phyloP scores from a whole-genome alignment of 2,329 filamentous ascomycete genomes.

The Tolypocladium nubicola region DNA sequence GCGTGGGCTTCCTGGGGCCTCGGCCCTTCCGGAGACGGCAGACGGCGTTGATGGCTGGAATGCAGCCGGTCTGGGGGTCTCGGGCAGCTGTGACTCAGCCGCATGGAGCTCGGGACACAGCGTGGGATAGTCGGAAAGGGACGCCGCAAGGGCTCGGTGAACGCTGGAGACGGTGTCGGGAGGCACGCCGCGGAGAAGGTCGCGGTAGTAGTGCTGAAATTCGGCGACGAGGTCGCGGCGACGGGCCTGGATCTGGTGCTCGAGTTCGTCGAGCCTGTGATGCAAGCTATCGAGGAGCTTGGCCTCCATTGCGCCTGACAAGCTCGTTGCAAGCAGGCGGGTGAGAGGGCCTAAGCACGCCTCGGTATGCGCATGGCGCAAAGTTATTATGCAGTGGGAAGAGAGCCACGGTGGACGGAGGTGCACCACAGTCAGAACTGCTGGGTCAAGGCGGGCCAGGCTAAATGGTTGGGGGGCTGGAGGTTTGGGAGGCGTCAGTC shows the following conservation, averaged over 20 bases:
- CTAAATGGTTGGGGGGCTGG: slow-evolving; percentile 1
- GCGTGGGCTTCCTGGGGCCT: slow-evolving; percentile 32
- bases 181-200: slow-evolving; percentile 36
- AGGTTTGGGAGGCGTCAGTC: slow-evolving; percentile 1
- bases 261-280: slow-evolving; percentile 43
- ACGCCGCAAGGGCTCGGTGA: slow-evolving; percentile 33
- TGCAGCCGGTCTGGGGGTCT: slow-evolving; percentile 16
- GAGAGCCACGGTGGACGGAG: background rate
- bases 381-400: slow-evolving; percentile 12
- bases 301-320: slow-evolving; percentile 27
- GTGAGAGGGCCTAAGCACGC: slow-evolving; percentile 13
- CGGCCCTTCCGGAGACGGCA: slow-evolving; percentile 15
- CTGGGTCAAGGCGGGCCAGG: background rate
- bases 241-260: slow-evolving; percentile 45
- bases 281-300: slow-evolving; percentile 41
- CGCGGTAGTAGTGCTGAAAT: slow-evolving; percentile 43
- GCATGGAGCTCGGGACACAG: slow-evolving; percentile 27
- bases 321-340: slow-evolving; percentile 16
- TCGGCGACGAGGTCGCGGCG: slow-evolving; percentile 46
- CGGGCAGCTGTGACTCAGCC: slow-evolving; percentile 24
- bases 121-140: slow-evolving; percentile 32
- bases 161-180: slow-evolving; percentile 35
- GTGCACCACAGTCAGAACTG: background rate
- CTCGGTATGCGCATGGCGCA: slow-evolving; percentile 27
- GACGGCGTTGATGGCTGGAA: slow-evolving; percentile 19